These are phyloP conservation scores for Phytophthora sp. DNA, from an alignment of 352 stramenopile genomes.

Conservation along the genomic window DNA sequence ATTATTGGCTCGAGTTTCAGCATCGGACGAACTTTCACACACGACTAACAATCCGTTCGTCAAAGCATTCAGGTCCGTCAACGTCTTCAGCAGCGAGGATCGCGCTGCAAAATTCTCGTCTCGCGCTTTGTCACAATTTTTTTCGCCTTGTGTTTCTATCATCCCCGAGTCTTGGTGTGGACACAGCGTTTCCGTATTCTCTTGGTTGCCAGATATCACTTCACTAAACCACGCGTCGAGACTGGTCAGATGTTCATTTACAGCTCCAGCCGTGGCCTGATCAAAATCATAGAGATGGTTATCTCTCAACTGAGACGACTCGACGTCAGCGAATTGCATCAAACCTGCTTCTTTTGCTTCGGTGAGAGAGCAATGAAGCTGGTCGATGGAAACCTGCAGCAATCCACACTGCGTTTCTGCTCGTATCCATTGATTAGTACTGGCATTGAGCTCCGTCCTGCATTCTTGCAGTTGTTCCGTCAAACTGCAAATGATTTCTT, in stretches of 20 bases:
- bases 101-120: constrained; percentile 5
- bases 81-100: constrained; percentile 23
- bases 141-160: not conserved
- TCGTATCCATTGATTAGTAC: constrained; percentile 12
- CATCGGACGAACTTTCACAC: constrained; percentile 10
- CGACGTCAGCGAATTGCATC: constrained; percentile 32
- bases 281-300: not conserved
- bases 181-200: not conserved
- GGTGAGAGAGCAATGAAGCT: not conserved
- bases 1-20: not conserved
- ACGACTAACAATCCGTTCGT: constrained; percentile 32
- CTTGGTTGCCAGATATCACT: constrained; percentile 37
- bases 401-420: constrained; percentile 22
- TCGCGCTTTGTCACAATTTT: not conserved
- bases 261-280: constrained; percentile 15
- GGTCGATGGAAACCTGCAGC: constrained; percentile 10
- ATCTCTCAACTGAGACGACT: constrained; percentile 13
- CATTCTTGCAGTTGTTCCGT: constrained; percentile 19
- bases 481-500: not conserved
- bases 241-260: constrained; percentile 54
- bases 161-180: not conserved
- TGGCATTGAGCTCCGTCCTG: constrained; percentile 18
- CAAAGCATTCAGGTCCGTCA: constrained; percentile 24
- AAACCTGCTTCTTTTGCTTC: constrained; percentile 14
- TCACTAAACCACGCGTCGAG: constrained; percentile 60